Base-by-base conservation (phyloP, 2,329 filamentous ascomycete species). In the Phialemonium atrogriseum region DNA sequence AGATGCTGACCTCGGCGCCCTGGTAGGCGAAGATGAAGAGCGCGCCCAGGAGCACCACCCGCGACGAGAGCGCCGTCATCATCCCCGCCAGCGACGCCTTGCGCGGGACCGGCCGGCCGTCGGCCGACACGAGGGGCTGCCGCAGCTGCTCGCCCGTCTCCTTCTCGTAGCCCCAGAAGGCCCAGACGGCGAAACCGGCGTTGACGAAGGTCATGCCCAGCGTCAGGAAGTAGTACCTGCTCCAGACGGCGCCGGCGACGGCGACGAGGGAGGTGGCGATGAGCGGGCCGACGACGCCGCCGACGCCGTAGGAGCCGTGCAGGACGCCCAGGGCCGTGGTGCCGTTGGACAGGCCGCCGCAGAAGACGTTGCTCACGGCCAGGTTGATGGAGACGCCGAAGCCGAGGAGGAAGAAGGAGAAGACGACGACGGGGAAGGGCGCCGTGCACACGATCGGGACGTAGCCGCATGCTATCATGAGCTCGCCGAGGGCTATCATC, bases 1-100 rank as follows among this genome's bases (percentile, higher is more conserved):
- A 84, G 41, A 89, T 84, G 10, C 78, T 79, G 11, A 93, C 84
- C 56, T 93, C 85, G 21, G 82, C 80, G 20, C 84, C 85, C 55
- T 91, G 84, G 54, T 94, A 93, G 16, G 78, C 75, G 52, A 93
- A 91, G 53, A 91, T 83, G 62, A 91, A 91, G 8, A 85, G 54
- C 0, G 84, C 80, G 4, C 84, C 83, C 0, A 91, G 66, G 2
- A 91, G 56, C 0, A 87, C 84, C 5, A 77, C 67, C 19, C 72
- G 51, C 60, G 65, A 47, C 55, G 62, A 57, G 50, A 70, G 52
- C 38, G 62, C 60, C 47, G 68, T 41, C 28, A 69, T 46, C 63
- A 73, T 64, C 30, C 58, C 60, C 8, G 55, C 44, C 15, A 64
- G 40, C 25, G 21, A 45, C 45, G 19, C 24, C 10, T 24, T 27